Base-by-base conservation (phyloP, 225 moss, liverwort and hornwort genomes). In the Rhytidiadelphus loreus region DNA sequence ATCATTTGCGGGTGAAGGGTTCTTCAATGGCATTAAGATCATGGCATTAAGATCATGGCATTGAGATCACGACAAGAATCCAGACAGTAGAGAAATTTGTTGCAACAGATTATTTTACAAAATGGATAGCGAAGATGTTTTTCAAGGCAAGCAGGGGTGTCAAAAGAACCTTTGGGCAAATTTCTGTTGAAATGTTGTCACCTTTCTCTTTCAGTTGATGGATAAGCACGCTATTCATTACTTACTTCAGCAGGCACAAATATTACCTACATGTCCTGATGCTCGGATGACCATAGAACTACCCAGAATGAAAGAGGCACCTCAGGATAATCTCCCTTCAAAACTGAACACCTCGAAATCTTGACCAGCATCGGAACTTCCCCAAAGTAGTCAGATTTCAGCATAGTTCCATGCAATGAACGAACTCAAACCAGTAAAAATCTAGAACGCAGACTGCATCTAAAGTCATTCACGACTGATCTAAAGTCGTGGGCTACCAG, bases 401-500 rank as follows among this genome's bases (percentile, higher is more conserved):
- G n/a, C 37, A n/a, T 55, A n/a, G 50, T 70, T 84, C 81, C 62
- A 57, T 48, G 81, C 53, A 76, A 48, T 68, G 35, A 71, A 77
- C 50, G 39, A 87, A 84, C 46, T 41, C 60, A 88, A 62, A 85
- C 7, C 39, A 52, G 30, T 37, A 59, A 55, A 65, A 52, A 23
- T 17, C 30, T 30, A 44, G 14, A 50, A 53, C 43, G 59, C 74
- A 65, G 74, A 86, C 73, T 78, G 43, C 74, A 56, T 61, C 68
- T 28, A 28, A n/a, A 43, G 46, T 46, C 60, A 71, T 29, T 63
- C 65, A 75, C 37, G 39, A 81, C 57, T 69, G 48, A 75, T 84
- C 90, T 89, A 90, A 55, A 89, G 37, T 78, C 76, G 86, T 55
- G 92, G 91, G 87, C 90, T 94, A 87, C 93, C 90, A 65, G 92